phyloP scores from a whole-genome alignment of 129 eudicot species.

The Oenanthe sinensis region DNA sequence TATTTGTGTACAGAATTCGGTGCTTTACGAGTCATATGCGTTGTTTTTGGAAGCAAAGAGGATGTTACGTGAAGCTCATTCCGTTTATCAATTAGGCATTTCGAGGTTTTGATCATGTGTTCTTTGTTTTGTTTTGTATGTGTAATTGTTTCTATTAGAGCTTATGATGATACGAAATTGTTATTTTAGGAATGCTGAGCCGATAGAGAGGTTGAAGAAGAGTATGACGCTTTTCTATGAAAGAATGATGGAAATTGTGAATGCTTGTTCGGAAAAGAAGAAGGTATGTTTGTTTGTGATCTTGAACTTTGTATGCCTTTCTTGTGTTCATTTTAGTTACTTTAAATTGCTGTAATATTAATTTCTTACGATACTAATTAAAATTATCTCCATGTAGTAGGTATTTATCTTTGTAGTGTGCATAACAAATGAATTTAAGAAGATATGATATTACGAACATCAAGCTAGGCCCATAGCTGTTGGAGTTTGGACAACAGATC shows the following conservation, averaged over 20 bases:
- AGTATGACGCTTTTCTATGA: slow-evolving; percentile 55
- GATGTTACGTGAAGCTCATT: slow-evolving; percentile 53
- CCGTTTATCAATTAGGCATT: slow-evolving; percentile 61
- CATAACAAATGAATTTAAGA: too few relatives aligned
- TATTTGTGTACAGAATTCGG: slow-evolving; percentile 46
- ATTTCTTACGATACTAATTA: too few relatives aligned
- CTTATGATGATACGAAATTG: neutral
- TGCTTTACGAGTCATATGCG: slow-evolving; percentile 59
- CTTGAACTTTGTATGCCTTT: neutral
- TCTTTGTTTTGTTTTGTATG: neutral
- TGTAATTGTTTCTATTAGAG: neutral
- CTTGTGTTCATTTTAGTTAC: neutral
- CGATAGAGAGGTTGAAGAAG: slow-evolving; percentile 68
- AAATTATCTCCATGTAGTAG: neutral
- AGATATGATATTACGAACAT: neutral
- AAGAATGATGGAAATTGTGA: slow-evolving; percentile 45
- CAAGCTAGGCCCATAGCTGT: neutral
- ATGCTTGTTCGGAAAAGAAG: slow-evolving; percentile 25
- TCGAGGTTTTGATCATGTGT: slow-evolving; percentile 40
- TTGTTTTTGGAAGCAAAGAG: slow-evolving; percentile 66
- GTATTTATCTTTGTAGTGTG: neutral
- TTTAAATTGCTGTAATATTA: neutral
- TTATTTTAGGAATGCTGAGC: slow-evolving; percentile 71
- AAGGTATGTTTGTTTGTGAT: slow-evolving; percentile 36
- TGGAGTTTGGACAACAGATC: neutral